Evolutionary conservation across 176 grass and related monocot genomes (phyloP).

Genomic region (Zoysia pacifica): DNA sequence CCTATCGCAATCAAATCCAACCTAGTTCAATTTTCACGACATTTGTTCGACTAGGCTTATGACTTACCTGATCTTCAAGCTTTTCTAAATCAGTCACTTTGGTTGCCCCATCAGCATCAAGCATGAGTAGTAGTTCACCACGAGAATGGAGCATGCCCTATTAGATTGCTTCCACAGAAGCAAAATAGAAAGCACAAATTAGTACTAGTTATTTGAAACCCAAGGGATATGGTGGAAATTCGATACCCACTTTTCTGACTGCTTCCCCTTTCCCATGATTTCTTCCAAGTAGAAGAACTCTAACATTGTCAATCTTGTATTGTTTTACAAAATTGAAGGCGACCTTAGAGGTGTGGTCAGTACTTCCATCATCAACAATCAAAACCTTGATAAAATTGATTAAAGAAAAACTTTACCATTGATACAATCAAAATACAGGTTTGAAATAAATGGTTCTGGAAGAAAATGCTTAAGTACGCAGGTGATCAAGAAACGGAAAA

Average conservation of each 20-base stretch:
- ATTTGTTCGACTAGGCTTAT: conserved; percentile 17
- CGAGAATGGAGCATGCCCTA: conserved; percentile 98
- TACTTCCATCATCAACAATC: conserved; percentile 97
- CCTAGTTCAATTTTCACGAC: neutral
- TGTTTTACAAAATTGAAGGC: conserved; percentile 72
- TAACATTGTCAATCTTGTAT: conserved; percentile 86
- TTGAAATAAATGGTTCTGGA: neutral
- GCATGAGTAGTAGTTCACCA: conserved; percentile 91
- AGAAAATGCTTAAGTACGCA: neutral
- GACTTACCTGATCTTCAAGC: conserved; percentile 80
- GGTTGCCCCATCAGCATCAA: conserved; percentile 95
- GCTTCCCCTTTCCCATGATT: conserved; percentile 99
- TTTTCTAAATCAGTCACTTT: conserved; percentile 94
- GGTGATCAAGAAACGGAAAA: neutral
- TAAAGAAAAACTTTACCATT: neutral
- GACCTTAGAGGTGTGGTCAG: conserved; percentile 75
- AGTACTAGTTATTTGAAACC: conserved; percentile 20
- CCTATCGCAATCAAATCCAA: neutral
- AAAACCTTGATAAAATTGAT: conserved; percentile 56
- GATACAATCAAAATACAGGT: neutral
- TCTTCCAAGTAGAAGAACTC: conserved; percentile 84
- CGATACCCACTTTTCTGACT: conserved; percentile 81
- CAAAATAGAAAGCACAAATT: conserved; percentile 44
- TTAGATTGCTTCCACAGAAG: conserved; percentile 62
- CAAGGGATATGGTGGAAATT: neutral